Conservation (phyloP, 495 filamentous ascomycete species). For the Daldinia vernicosa region DNA sequence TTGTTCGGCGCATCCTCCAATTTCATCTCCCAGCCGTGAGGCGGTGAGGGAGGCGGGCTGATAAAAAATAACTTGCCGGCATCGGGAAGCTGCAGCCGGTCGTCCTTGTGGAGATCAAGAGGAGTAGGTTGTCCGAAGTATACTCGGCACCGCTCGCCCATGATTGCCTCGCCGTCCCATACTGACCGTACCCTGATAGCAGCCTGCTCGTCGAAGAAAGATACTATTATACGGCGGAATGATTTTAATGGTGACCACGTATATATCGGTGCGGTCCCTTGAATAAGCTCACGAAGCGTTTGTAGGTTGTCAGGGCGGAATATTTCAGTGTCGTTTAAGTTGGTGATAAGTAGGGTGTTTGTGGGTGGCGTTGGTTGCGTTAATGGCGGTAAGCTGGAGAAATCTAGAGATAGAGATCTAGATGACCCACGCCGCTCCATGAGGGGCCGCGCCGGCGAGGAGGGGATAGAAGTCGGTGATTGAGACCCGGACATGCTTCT, state of each 20-base stretch:
- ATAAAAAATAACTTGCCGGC: constrained; percentile 96
- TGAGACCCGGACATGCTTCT: constrained; percentile 42
- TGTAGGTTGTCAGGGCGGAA: constrained; percentile 82
- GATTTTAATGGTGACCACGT: constrained; percentile 92
- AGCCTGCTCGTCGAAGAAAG: constrained; percentile 77
- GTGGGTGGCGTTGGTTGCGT: constrained; percentile 82
- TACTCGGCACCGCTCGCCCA: constrained; percentile 76
- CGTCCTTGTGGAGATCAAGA: constrained; percentile 58
- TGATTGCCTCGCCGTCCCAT: constrained; percentile 74
- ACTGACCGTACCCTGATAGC: constrained; percentile 76
- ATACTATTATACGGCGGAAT: constrained; percentile 89
- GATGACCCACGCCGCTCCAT: constrained; percentile 47
- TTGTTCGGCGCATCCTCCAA: constrained; percentile 94
- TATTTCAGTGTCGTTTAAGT: constrained; percentile 78
- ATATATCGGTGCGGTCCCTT: constrained; percentile 74
- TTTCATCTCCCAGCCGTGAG: constrained; percentile 90
- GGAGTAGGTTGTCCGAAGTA: constrained; percentile 89
- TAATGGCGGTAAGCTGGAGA: constrained; percentile 80
- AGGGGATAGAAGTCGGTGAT: constrained; percentile 47
- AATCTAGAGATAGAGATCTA: constrained; percentile 76
- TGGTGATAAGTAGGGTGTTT: constrained; percentile 94
- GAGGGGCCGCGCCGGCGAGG: constrained; percentile 43
- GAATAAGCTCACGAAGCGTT: constrained; percentile 77
- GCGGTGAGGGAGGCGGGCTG: constrained; percentile 88
- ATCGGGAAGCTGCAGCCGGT: constrained; percentile 83